Evolutionary conservation across 768 basidiomycete species (phyloP).

Genomic region (Lentinus brumalis): DNA sequence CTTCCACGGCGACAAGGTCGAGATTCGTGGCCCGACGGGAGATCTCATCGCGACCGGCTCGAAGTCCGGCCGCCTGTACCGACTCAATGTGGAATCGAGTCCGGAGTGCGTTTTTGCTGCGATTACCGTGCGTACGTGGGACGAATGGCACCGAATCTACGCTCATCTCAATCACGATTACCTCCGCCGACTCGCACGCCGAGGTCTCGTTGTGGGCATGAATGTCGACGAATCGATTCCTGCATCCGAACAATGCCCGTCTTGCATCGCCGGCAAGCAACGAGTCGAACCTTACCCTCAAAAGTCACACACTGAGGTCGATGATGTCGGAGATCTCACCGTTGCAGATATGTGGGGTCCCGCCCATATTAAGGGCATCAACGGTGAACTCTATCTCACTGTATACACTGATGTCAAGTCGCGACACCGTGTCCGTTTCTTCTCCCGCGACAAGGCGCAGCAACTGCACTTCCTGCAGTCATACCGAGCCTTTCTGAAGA

Average conservation of each 20-base stretch:
- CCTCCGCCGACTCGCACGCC: conserved; percentile 3
- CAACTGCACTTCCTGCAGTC: no score
- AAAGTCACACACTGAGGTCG: neutral
- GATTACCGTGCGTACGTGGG: neutral
- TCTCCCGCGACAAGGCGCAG: neutral
- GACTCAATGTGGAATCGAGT: neutral
- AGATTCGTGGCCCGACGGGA: neutral
- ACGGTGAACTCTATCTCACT: neutral
- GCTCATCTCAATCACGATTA: conserved; percentile 18
- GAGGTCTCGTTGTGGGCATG: conserved; percentile 19
- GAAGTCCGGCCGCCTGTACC: conserved; percentile 8
- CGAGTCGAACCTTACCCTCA: neutral
- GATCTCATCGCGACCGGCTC: neutral
- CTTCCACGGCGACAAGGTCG: neutral
- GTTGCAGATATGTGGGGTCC: conserved; percentile 5
- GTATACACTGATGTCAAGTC: neutral
- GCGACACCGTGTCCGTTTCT: neutral
- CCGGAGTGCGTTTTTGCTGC: neutral
- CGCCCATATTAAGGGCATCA: neutral
- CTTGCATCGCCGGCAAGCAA: conserved; percentile 28
- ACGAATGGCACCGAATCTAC: conserved; percentile 21
- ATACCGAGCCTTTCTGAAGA: no score
- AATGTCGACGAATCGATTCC: neutral
- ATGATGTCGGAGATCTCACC: neutral
- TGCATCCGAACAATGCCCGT: conserved; percentile 12